Percentiles rank a stretch among this genome's conserved stretches.
These are phyloP conservation scores for Gaeumannomyces tritici DNA, from an alignment of 2,329 filamentous ascomycete species.

Conservation along the genomic window DNA sequence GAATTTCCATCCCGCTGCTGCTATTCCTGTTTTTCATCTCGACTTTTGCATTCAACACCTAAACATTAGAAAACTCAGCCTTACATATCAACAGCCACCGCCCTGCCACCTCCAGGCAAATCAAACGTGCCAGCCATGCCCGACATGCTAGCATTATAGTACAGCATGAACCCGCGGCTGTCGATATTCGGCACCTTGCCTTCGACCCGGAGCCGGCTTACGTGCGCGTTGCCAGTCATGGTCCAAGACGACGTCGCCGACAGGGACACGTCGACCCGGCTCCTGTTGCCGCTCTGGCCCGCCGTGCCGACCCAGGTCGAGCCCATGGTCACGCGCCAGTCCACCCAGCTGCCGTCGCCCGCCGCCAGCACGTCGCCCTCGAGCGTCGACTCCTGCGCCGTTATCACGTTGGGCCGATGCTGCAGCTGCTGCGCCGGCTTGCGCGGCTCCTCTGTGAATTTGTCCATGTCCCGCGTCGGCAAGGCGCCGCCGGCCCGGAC, in stretches of 20 bases:
- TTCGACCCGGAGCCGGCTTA: neutral
- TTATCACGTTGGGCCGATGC: neutral
- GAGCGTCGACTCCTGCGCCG: neutral
- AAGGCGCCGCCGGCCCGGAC: neutral
- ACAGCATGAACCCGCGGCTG: neutral
- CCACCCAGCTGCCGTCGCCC: neutral
- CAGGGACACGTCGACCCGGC: neutral
- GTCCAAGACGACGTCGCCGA: neutral
- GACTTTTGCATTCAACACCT: neutral
- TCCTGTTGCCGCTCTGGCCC: neutral
- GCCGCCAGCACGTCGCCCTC: neutral
- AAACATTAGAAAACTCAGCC: neutral
- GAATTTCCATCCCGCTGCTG: neutral
- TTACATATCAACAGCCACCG: neutral
- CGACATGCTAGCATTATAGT: neutral
- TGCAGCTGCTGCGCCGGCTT: neutral
- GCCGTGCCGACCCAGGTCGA: constrained; percentile 1
- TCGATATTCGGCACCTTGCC: neutral
- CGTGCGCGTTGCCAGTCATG: neutral
- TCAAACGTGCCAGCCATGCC: neutral
- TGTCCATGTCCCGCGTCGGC: neutral
- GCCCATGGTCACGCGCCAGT: neutral
- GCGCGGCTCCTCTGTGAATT: neutral
- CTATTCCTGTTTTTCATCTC: neutral
- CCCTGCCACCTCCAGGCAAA: neutral